Base-by-base conservation (phyloP, 805 yeast genomes). In the Wickerhamiella occidentalis region DNA sequence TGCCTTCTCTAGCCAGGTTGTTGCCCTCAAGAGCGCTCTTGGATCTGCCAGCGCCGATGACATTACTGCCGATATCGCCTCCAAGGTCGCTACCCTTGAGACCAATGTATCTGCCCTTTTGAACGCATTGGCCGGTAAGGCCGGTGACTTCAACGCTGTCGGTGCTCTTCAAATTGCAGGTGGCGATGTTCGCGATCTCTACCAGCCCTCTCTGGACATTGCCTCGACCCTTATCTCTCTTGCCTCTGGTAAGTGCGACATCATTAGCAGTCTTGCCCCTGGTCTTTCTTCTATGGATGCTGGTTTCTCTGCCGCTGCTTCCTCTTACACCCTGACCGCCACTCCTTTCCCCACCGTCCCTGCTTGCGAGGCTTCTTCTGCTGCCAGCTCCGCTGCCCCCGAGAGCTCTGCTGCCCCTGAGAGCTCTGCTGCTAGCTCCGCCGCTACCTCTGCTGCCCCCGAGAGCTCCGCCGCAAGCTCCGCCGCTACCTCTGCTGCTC, bases 81-180 rank as follows among this genome's bases (percentile, higher is more conserved):
- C 15, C 8, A 30, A 46, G 4, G 46, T 37, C 26, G 29, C 18
- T 12, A 26, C 28, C n/a, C 36, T 45, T 19, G 50, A 40, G 18
- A 18, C 26, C 26, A 50, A 57, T 23, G 55, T 57, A 33, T 37
- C 38, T 19, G 21, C 25, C 23, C 55, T 59, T 13, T 55, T 58
- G 17, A 17, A 19, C 18, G 54, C 48, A 40, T 51, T 58, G 35
- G 51, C 45, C 23, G 29, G 36, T 47, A 59, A 60, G 59, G 58
- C 59, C 19, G 23, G 49, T 43, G 64, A 52, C 53, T 58, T 62
- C 47, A 33, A 17, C 40, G 29, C 54, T 22, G 60, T 53, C 22
- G 58, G 59, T 11, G 58, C 58, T 37, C 43, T 35, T 35, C 2
- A 48, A 7, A 57, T 56, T 33, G 58, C 55, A 29, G 11, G 17